Conservation (phyloP, 2,329 filamentous ascomycete genomes). For the Clonostachys rosea region DNA sequence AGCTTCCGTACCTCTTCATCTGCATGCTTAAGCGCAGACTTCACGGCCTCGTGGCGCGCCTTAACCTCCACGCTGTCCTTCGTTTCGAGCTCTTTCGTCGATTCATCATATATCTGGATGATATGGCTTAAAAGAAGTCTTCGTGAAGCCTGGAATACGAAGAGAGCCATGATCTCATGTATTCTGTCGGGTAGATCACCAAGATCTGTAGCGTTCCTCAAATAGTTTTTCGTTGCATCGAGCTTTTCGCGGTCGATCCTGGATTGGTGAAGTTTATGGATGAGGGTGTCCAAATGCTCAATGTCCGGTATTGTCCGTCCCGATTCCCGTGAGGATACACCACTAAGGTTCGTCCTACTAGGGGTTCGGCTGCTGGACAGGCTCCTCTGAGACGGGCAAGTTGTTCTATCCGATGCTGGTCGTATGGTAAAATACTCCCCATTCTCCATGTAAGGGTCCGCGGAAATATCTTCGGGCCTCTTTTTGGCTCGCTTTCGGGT, state of each 20-base stretch:
- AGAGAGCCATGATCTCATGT: conserved; percentile 78
- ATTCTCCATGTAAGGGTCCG: conserved; percentile 63
- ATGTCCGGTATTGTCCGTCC: conserved; percentile 55
- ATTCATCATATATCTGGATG: conserved; percentile 49
- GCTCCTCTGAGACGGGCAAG: conserved; percentile 19
- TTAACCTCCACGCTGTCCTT: conserved; percentile 23
- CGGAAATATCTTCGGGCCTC: conserved; percentile 31
- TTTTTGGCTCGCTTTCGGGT: conserved; percentile 72
- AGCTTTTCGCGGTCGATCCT: conserved; percentile 90
- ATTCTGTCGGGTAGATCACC: conserved; percentile 71
- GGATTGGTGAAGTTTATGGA: conserved; percentile 62
- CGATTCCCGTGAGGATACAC: conserved; percentile 28
- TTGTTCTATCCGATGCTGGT: conserved; percentile 34
- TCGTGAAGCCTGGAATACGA: conserved; percentile 86
- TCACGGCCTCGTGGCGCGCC: conserved; percentile 60
- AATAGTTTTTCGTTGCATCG: conserved; percentile 74
- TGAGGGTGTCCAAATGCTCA: conserved; percentile 61
- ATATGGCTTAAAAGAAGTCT: conserved; percentile 70
- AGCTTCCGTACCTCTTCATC: conserved; percentile 76
- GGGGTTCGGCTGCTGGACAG: conserved; percentile 20
- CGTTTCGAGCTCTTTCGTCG: conserved; percentile 26
- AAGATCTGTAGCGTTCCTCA: conserved; percentile 75
- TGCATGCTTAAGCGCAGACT: conserved; percentile 68
- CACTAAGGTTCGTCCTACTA: conserved; percentile 29
- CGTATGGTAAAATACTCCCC: conserved; percentile 78